A percentile compares a stretch with the other conserved stretches of the same genome.
These are phyloP conservation scores for Leucocoprinus birnbaumii DNA, from an alignment of 768 basidiomycete genomes.

Conservation along the genomic window DNA sequence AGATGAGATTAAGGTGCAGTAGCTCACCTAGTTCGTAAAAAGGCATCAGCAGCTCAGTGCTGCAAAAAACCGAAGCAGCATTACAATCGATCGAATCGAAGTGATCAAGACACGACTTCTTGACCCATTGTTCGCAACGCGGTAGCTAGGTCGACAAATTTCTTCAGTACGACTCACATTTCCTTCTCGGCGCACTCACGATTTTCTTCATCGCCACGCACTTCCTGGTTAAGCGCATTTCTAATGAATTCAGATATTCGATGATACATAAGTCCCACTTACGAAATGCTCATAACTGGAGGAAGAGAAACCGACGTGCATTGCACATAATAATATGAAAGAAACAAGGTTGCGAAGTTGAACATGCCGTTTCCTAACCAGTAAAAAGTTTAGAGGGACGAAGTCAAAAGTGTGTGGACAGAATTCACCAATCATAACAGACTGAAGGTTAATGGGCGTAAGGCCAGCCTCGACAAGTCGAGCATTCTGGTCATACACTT, in stretches of 20 bases:
- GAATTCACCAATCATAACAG: slow-evolving; percentile 64
- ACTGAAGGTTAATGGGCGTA: slow-evolving; percentile 61
- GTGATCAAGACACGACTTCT: slow-evolving; percentile 53
- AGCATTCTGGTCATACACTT: slow-evolving; percentile 72
- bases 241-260: slow-evolving; percentile 13
- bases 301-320: slow-evolving; percentile 50
- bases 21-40: slow-evolving; percentile 38
- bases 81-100: slow-evolving; percentile 65
- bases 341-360: slow-evolving; percentile 44
- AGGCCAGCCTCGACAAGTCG: slow-evolving; percentile 49
- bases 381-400: background rate
- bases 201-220: slow-evolving; percentile 61
- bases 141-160: slow-evolving; percentile 40
- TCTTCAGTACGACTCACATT: background rate
- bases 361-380: slow-evolving; percentile 59
- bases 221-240: slow-evolving; percentile 33
- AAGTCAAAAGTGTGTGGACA: background rate
- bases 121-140: slow-evolving; percentile 58
- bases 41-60: slow-evolving; percentile 40
- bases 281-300: slow-evolving; percentile 46
- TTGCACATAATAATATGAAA: slow-evolving; percentile 44
- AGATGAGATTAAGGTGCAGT: background rate
- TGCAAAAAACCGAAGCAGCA: slow-evolving; percentile 63
- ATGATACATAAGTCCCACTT: slow-evolving; percentile 25
- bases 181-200: slow-evolving; percentile 28